These are phyloP conservation scores for Domatiomyces catenatus DNA, from an alignment of 2,329 filamentous ascomycete genomes.

Conservation along the genomic window DNA sequence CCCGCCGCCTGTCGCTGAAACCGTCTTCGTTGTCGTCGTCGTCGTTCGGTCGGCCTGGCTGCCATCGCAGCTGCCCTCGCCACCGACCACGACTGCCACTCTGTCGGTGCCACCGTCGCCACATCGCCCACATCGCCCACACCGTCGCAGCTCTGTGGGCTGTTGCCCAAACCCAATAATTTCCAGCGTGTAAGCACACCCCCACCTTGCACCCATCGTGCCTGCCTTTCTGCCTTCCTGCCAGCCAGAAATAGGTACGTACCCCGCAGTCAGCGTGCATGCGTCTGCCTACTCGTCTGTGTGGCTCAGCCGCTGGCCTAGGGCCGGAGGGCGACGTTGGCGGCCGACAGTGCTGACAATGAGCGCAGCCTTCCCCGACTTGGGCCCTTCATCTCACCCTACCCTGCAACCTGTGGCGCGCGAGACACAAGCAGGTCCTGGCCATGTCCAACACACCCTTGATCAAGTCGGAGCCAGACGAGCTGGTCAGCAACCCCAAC, in stretches of 20 bases:
- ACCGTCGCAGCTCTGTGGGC: not conserved
- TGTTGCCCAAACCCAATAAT: too few relatives aligned
- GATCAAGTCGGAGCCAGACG: constrained; percentile 55
- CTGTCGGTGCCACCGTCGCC: not conserved
- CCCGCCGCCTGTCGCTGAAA: too few relatives aligned
- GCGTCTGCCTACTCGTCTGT: not conserved
- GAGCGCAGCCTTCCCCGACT: not conserved
- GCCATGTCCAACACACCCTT: constrained; percentile 42
- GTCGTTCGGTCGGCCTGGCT: not conserved
- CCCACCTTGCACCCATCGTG: not conserved
- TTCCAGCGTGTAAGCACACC: not conserved
- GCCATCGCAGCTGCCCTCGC: not conserved
- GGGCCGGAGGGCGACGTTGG: not conserved
- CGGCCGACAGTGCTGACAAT: not conserved
- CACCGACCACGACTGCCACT: not conserved
- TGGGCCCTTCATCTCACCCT: not conserved
- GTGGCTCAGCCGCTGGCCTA: not conserved
- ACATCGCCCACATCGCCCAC: too few relatives aligned
- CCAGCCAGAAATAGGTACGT: not conserved
- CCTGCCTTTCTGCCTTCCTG: not conserved
- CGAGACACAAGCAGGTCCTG: not conserved
- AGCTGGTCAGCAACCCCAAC: constrained; percentile 40
- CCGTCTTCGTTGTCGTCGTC: too few relatives aligned
- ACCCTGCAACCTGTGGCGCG: not conserved
- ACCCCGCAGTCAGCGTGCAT: not conserved